A percentile compares a stretch with the other conserved stretches of the same genome.
phyloP scores from a whole-genome alignment of 371 early-diverging fungal genomes.

The Entomophthora muscae region DNA sequence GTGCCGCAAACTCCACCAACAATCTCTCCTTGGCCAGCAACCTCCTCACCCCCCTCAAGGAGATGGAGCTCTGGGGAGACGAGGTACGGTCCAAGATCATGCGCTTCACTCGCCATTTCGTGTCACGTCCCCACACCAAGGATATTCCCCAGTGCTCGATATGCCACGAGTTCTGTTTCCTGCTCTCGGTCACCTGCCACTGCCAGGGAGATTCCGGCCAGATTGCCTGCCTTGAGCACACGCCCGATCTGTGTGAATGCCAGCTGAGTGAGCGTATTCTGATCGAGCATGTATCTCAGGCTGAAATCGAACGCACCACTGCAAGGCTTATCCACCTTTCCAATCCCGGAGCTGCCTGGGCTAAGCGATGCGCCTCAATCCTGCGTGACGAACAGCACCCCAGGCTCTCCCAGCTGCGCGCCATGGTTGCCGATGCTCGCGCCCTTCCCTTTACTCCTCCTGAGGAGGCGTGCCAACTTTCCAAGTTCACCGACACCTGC shows the following conservation, averaged over 20 bases:
- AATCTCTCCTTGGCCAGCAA: not conserved
- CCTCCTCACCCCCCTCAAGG: not conserved
- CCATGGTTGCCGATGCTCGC: not conserved
- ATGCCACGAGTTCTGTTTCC: slow-evolving; percentile 1
- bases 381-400: not conserved
- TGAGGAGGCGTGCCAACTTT: not conserved
- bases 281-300: not conserved
- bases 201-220: not conserved
- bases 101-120: not conserved
- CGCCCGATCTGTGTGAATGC: not conserved
- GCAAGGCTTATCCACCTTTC: not conserved
- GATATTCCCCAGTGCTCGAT: not conserved
- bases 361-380: not conserved
- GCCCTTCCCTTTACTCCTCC: not conserved
- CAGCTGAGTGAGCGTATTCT: not conserved
- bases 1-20: not conserved
- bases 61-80: not conserved
- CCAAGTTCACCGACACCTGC: not conserved
- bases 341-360: not conserved
- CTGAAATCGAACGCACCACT: not conserved
- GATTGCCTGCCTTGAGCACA: slow-evolving; percentile 5
- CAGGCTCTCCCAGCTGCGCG: not conserved
- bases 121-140: not conserved
- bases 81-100: not conserved
- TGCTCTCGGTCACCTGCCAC: not conserved